These are phyloP conservation scores for Catharanthus roseus DNA, from an alignment of 257 asterid species.

Conservation along the genomic window DNA sequence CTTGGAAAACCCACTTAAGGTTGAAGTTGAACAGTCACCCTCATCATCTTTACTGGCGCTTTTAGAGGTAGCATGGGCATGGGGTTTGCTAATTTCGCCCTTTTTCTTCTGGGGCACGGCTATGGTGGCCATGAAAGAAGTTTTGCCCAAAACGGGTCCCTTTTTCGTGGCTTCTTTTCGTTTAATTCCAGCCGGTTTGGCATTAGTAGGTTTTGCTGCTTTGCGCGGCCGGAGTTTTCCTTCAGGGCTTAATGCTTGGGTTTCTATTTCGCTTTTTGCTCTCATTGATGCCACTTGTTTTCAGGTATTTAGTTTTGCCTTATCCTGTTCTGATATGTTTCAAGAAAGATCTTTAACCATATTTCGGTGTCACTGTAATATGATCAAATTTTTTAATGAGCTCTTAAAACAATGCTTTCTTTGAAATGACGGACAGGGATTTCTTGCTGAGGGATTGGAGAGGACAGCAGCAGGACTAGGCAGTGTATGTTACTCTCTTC, in stretches of 20 bases:
- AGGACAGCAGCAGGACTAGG: slow-evolving; percentile 98
- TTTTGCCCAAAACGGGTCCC: slow-evolving; percentile 82
- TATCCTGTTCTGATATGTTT: background rate
- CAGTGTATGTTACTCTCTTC: slow-evolving; percentile 60
- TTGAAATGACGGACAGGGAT: slow-evolving; percentile 58
- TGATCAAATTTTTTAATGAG: no score
- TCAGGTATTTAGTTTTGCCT: slow-evolving; percentile 52
- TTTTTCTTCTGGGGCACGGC: slow-evolving; percentile 99
- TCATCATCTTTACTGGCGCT: slow-evolving; percentile 29
- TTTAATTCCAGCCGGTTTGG: slow-evolving; percentile 81
- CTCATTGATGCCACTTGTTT: slow-evolving; percentile 85
- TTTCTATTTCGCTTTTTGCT: slow-evolving; percentile 68
- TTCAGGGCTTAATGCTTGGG: slow-evolving; percentile 79
- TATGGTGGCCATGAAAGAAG: slow-evolving; percentile 98
- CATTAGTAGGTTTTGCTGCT: slow-evolving; percentile 73
- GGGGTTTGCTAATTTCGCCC: slow-evolving; percentile 80
- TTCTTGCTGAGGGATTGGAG: slow-evolving; percentile 94
- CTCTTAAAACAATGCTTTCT: no score
- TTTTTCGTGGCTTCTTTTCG: slow-evolving; percentile 82
- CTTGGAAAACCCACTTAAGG: slow-evolving; percentile 21
- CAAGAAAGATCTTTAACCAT: background rate
- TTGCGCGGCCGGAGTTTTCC: slow-evolving; percentile 61
- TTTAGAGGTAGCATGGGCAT: slow-evolving; percentile 46
- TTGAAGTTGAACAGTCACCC: slow-evolving; percentile 22
- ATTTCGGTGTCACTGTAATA: no score